Conservation (phyloP, 176 grass and related monocot species). For the Tillandsia leiboldiana region DNA sequence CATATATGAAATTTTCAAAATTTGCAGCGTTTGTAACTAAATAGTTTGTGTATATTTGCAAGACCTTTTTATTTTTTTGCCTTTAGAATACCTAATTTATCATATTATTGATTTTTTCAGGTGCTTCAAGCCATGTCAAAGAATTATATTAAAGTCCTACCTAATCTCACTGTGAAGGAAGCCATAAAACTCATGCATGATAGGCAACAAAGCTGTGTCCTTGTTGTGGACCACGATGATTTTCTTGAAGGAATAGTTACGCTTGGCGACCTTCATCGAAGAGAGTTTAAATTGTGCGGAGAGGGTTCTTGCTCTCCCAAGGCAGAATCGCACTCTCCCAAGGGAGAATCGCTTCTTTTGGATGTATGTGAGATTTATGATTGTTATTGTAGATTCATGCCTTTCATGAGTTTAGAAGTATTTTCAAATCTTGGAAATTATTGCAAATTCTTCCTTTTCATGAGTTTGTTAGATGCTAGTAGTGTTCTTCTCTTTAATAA, state of each 20-base stretch:
- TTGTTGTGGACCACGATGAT: constrained; percentile 77
- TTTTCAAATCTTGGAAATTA: not conserved
- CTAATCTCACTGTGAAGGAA: constrained; percentile 45
- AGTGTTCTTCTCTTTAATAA: not conserved
- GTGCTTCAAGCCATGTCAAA: constrained; percentile 91
- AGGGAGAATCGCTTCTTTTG: constrained; percentile 27
- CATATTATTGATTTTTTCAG: constrained; percentile 32
- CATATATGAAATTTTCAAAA: too few relatives aligned
- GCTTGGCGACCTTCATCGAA: constrained; percentile 62
- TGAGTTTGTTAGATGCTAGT: not conserved
- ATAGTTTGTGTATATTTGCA: too few relatives aligned
- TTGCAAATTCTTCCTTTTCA: not conserved
- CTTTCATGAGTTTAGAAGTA: not conserved
- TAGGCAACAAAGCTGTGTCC: constrained; percentile 63
- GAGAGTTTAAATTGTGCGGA: constrained; percentile 34
- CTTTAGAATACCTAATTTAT: constrained; percentile 3
- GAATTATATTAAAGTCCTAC: constrained; percentile 52
- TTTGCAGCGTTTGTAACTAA: too few relatives aligned
- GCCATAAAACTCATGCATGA: constrained; percentile 56
- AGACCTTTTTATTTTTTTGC: not conserved
- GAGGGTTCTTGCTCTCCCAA: constrained; percentile 13
- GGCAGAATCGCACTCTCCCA: constrained; percentile 22
- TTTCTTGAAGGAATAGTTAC: constrained; percentile 90
- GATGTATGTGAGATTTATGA: constrained; percentile 40
- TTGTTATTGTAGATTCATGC: not conserved